These are phyloP conservation scores for Spatholobus suberectus DNA, from an alignment of 306 rosid genomes.

Conservation along the genomic window DNA sequence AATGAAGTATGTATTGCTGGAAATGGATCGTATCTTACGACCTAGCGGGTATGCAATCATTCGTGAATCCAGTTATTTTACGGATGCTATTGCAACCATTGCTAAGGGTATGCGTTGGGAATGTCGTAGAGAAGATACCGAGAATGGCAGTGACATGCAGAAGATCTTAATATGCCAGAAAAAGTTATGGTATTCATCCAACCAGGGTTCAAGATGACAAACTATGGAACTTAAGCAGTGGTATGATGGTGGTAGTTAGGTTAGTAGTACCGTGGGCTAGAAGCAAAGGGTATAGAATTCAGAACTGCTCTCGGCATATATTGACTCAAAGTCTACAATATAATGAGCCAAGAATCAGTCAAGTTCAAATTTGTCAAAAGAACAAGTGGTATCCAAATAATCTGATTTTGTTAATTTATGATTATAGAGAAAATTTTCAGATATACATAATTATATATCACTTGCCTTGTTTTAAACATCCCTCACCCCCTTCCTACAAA, in stretches of 20 bases:
- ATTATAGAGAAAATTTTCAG: conserved; percentile 50
- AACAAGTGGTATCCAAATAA: conserved; percentile 60
- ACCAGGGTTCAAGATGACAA: conserved; percentile 56
- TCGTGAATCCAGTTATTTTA: conserved; percentile 80
- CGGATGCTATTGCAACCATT: conserved; percentile 66
- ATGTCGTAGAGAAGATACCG: conserved; percentile 76
- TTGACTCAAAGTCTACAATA: conserved; percentile 41
- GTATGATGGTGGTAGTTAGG: conserved; percentile 38
- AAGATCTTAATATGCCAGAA: conserved; percentile 90
- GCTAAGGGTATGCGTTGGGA: conserved; percentile 86
- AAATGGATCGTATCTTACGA: conserved; percentile 94
- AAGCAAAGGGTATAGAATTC: conserved; percentile 53
- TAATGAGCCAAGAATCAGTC: conserved; percentile 31
- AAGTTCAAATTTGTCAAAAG: conserved; percentile 44
- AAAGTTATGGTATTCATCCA: conserved; percentile 83
- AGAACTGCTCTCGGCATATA: conserved; percentile 31
- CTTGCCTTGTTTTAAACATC: background rate
- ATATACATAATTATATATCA: conserved; percentile 32
- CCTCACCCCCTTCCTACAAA: background rate
- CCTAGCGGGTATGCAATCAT: conserved; percentile 78
- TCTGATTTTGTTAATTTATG: conserved; percentile 52
- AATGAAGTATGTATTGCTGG: conserved; percentile 84
- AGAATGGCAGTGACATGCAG: conserved; percentile 62
- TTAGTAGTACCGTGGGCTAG: conserved; percentile 15
- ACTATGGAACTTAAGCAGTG: conserved; percentile 26